phyloP scores from a whole-genome alignment of 305 asterid genomes.

The Ruellia speciosa region DNA sequence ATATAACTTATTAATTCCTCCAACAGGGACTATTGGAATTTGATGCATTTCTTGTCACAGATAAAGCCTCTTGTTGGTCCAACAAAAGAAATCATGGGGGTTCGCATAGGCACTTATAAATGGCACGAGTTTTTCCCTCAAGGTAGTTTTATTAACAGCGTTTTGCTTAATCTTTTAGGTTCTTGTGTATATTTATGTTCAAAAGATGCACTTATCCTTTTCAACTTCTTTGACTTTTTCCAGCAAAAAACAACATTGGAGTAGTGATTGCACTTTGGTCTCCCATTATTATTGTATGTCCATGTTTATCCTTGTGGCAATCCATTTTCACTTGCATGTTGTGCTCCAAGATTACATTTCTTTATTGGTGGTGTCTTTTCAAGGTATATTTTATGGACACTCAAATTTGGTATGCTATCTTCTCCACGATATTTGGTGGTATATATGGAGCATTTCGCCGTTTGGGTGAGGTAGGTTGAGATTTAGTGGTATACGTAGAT shows the following conservation, averaged over 20 bases:
- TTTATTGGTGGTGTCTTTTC: conserved; percentile 22
- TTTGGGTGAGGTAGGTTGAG: conserved; percentile 79
- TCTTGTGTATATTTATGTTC: conserved; percentile 10
- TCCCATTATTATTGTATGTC: conserved; percentile 75
- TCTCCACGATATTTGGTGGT: conserved; percentile 96
- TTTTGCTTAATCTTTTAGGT: conserved; percentile 12
- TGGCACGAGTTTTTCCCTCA: conserved; percentile 99
- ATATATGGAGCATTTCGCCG: conserved; percentile 99
- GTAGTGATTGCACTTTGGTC: conserved; percentile 94
- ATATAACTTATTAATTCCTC: too few species aligned
- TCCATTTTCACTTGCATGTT: conserved; percentile 16
- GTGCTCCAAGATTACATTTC: conserved; percentile 11
- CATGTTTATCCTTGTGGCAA: conserved; percentile 17
- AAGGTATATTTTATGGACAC: conserved; percentile 98
- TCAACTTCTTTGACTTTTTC: conserved; percentile 19
- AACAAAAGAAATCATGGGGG: conserved; percentile 71
- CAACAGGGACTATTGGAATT: background rate
- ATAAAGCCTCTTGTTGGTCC: conserved; percentile 84
- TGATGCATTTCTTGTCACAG: conserved; percentile 38
- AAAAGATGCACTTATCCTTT: conserved; percentile 13
- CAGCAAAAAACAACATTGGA: conserved; percentile 85
- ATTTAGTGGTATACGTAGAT: background rate
- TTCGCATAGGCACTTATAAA: conserved; percentile 38
- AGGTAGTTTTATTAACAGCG: conserved; percentile 38
- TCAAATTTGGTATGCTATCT: conserved; percentile 97